phyloP scores from a whole-genome alignment of 2,329 filamentous ascomycete species.

The Microsporum ferrugineum region DNA sequence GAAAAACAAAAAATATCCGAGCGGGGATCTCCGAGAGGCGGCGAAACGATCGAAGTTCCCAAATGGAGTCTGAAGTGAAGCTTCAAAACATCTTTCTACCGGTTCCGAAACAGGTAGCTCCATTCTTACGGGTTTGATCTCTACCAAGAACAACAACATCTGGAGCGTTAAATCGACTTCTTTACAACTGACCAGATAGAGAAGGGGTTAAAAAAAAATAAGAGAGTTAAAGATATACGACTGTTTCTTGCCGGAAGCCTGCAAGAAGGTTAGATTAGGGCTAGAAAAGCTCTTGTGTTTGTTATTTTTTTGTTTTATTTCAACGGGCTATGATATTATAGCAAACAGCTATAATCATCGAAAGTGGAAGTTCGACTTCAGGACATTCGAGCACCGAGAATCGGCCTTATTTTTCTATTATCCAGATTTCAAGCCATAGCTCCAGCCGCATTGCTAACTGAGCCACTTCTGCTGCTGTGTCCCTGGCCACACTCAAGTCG shows the following conservation, averaged over 20 bases:
- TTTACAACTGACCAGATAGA: too few relatives aligned
- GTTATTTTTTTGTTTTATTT: too few relatives aligned
- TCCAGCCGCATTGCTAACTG: background rate
- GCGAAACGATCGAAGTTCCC: background rate
- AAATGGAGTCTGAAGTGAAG: background rate
- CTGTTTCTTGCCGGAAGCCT: background rate
- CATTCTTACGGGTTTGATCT: background rate
- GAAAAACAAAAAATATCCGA: background rate
- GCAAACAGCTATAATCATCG: background rate
- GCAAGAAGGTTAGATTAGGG: background rate
- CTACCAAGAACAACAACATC: too few relatives aligned
- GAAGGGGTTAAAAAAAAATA: too few relatives aligned
- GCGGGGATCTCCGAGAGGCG: background rate
- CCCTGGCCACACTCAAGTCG: background rate
- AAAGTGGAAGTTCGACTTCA: background rate
- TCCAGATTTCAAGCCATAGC: background rate
- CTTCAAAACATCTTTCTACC: background rate
- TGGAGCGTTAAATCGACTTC: too few relatives aligned
- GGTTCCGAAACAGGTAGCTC: background rate
- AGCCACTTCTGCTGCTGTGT: background rate
- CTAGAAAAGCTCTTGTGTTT: background rate
- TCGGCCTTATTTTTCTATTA: background rate
- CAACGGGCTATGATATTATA: background rate
- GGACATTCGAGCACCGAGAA: background rate
- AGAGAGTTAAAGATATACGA: too few relatives aligned